A percentile compares a stretch with the other conserved stretches of the same genome.
Conservation (phyloP, 78 protist genomes). For the Polysphondylium violaceum region DNA sequence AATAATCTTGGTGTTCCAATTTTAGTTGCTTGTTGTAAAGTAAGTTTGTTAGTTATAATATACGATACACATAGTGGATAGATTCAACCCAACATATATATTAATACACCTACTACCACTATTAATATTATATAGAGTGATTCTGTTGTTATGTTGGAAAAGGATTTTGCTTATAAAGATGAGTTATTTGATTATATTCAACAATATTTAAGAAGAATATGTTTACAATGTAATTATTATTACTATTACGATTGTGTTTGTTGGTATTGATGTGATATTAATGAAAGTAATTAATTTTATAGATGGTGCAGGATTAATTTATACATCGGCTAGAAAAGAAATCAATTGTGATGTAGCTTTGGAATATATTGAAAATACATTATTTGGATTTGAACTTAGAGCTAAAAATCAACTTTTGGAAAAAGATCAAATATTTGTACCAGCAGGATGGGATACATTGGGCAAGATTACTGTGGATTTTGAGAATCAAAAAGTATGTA, state of each 20-base stretch:
- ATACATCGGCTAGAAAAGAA: constrained; percentile 84
- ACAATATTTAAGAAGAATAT: constrained; percentile 74
- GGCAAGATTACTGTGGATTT: constrained; percentile 74
- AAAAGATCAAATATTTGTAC: constrained; percentile 81
- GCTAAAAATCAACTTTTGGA: constrained; percentile 75
- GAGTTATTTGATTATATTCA: constrained; percentile 83
- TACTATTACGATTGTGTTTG: too few relatives aligned
- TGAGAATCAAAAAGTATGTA: constrained; percentile 79
- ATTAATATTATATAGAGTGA: constrained; percentile 33
- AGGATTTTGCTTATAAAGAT: constrained; percentile 77
- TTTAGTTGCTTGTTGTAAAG: constrained; percentile 75
- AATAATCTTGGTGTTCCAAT: constrained; percentile 78
- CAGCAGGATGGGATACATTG: constrained; percentile 82
- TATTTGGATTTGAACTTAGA: constrained; percentile 77
- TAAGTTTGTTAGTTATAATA: neutral
- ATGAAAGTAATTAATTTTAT: neutral
- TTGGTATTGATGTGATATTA: neutral
- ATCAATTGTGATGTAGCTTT: constrained; percentile 62
- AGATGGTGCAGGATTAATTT: constrained; percentile 86
- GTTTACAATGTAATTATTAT: constrained; percentile 67
- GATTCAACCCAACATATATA: neutral
- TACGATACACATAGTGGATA: too few relatives aligned
- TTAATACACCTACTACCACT: neutral
- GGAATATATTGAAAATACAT: constrained; percentile 66
- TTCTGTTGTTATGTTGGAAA: constrained; percentile 69